Evolutionary conservation across 176 grass and related monocot genomes (phyloP), one percentile per base, ranked within the genome.

Genomic region (Triticum monococcum): DNA sequence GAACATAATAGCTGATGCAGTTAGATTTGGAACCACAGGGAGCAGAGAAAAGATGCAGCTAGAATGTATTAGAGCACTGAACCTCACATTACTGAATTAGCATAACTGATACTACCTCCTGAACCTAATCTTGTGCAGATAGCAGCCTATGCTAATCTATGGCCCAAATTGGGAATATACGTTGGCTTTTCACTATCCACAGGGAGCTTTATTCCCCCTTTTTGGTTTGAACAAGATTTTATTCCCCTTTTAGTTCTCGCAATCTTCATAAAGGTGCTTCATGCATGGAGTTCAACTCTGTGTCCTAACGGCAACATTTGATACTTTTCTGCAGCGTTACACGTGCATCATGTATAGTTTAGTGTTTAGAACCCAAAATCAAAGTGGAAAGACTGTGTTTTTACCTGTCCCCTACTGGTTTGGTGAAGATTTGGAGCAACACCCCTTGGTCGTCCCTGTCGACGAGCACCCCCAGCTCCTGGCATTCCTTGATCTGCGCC

Each of bases 401-500:
- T 81, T 83, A 99, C 97, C 97, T 99, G 92, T 99, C 97, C 5
- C 92, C 97, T 1, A 99, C 45, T 45, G 94, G 97, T 77, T 99
- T 99, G 78, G 92, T 94, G 86, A 99, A 99, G 79, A 99, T 99
- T 45, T 99, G 97, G 11, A 99, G 90, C 72, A 99, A 77, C 9
- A 99, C 88, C 2, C 97, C 97, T 72, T 99, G 94, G 83, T 99
- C 97, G 83, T 99, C 97, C 66, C 92, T 96, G 81, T 99, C 97
- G 18, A 99, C 92, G 28, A 99, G 90, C 69, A 99, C 79, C 2
- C 97, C 94, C 16, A 99, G 65, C 61, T 99, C 90, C 16, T 99
- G 84, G 75, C 97, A 99, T 80, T 96, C 90, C 43, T 85, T 94
- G 18, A 98, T 94, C 90, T 98, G 90, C 30, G 24, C 90, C 25